phyloP scores from a whole-genome alignment of 306 rosid species.

The Calophaca sinica region DNA sequence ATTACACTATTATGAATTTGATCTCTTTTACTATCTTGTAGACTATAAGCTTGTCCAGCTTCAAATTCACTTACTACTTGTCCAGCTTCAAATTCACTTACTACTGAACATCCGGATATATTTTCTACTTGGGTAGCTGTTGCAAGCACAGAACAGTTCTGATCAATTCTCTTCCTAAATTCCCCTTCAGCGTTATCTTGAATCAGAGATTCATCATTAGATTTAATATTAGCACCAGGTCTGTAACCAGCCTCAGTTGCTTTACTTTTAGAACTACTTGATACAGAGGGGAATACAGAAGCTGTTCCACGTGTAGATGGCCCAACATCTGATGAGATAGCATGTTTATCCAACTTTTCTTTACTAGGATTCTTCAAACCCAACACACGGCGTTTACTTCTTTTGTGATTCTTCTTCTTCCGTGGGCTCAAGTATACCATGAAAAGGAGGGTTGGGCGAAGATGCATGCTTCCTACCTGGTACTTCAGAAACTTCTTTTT shows the following conservation, averaged over 20 bases:
- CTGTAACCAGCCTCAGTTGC: conserved; percentile 44
- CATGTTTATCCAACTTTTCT: conserved; percentile 43
- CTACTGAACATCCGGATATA: conserved; percentile 37
- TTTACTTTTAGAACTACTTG: conserved; percentile 47
- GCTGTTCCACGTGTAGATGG: conserved; percentile 65
- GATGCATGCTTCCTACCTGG: conserved; percentile 51
- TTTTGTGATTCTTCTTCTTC: conserved; percentile 68
- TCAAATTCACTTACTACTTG: conserved; percentile 46
- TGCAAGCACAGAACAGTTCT: conserved; percentile 56
- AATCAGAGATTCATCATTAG: conserved; percentile 39
- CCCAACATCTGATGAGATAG: conserved; percentile 54
- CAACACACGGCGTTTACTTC: conserved; percentile 42
- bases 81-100: conserved; percentile 44
- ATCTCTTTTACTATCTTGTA: conserved; percentile 47
- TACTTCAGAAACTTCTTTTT: conserved; percentile 65
- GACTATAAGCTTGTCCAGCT: conserved; percentile 38
- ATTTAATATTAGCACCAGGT: conserved; percentile 45
- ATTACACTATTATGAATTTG: conserved; percentile 51
- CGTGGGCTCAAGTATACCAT: conserved; percentile 51
- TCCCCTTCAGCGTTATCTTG: conserved; percentile 52
- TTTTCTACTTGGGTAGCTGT: conserved; percentile 47
- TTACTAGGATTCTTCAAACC: conserved; percentile 45
- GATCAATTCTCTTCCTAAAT: conserved; percentile 50
- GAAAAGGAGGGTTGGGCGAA: conserved; percentile 53
- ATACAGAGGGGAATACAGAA: conserved; percentile 24